phyloP scores from a whole-genome alignment of 495 filamentous ascomycete species.

The Pseudotulostoma volvatum region DNA sequence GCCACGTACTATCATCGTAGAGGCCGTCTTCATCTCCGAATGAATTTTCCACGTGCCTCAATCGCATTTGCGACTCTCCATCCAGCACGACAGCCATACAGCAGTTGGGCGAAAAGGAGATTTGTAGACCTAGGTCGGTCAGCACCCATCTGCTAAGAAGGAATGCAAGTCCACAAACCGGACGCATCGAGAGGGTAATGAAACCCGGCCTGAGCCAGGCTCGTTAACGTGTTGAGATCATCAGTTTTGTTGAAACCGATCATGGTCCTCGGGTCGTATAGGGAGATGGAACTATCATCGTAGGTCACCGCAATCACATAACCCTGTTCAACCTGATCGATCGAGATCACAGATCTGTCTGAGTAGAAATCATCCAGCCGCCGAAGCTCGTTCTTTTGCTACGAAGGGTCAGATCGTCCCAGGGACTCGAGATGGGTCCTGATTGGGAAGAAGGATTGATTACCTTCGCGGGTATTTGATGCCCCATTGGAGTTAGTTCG shows the following conservation, averaged over 20 bases:
- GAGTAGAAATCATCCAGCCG: constrained; percentile 47
- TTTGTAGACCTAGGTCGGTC: constrained; percentile 38
- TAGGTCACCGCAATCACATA: constrained; percentile 51
- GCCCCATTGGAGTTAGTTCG: constrained; percentile 49
- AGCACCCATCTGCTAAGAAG: constrained; percentile 4
- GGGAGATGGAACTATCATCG: constrained; percentile 62
- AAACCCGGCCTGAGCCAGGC: constrained; percentile 57
- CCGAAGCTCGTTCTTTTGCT: constrained; percentile 46
- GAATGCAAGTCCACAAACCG: constrained; percentile 14
- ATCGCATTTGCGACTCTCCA: constrained; percentile 45
- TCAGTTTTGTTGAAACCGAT: constrained; percentile 41
- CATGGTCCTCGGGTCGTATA: constrained; percentile 59
- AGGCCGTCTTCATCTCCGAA: constrained; percentile 23
- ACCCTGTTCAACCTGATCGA: constrained; percentile 47
- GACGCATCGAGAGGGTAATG: constrained; percentile 31
- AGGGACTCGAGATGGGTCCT: too few relatives aligned
- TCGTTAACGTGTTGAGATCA: constrained; percentile 47
- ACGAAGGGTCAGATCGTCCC: too few relatives aligned
- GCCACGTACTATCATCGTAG: constrained; percentile 26
- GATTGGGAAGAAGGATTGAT: too few relatives aligned
- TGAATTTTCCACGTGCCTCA: constrained; percentile 42
- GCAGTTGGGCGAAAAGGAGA: constrained; percentile 58
- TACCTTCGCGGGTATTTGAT: constrained; percentile 30
- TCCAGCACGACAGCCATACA: constrained; percentile 49
- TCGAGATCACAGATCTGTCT: constrained; percentile 50